Evolutionary conservation across 306 rosid genomes (phyloP).

Genomic region (Cyclanthera cordifolia): DNA sequence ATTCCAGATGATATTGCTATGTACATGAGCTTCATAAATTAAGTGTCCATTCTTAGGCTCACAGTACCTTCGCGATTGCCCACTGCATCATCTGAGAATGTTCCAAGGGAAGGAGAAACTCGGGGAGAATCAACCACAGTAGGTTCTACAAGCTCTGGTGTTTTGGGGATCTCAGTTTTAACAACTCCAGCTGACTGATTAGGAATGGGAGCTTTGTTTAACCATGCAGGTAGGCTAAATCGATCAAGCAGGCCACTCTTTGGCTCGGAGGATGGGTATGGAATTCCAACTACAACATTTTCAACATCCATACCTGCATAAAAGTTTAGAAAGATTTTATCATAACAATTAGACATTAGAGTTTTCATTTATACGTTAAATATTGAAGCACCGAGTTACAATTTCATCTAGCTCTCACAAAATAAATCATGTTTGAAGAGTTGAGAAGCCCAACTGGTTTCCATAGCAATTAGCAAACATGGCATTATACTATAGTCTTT

Average conservation of each 20-base stretch:
- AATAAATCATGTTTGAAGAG: neutral
- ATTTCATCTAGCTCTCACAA: neutral
- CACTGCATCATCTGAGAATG: neutral
- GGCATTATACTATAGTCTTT: neutral
- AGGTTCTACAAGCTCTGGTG: conserved; percentile 6
- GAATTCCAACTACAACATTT: conserved; percentile 6
- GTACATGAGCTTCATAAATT: neutral
- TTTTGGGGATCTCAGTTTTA: conserved; percentile 9
- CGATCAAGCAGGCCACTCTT: conserved; percentile 10
- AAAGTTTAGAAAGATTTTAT: neutral
- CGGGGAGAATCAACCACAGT: neutral
- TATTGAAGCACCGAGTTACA: neutral
- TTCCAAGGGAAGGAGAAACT: neutral
- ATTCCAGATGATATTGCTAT: neutral
- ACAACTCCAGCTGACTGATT: conserved; percentile 10
- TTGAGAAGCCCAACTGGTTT: neutral
- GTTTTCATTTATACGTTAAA: neutral
- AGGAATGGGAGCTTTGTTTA: conserved; percentile 5
- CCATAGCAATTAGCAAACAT: neutral
- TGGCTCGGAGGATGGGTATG: conserved; percentile 7
- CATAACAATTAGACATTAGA: neutral
- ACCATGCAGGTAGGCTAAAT: neutral
- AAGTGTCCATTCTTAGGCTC: neutral
- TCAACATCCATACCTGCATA: neutral
- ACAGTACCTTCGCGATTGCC: neutral